A percentile compares a stretch with the other conserved stretches of the same genome.
Evolutionary conservation across 2,329 filamentous ascomycete species (phyloP).

Genomic region (Rutstroemia sp.): DNA sequence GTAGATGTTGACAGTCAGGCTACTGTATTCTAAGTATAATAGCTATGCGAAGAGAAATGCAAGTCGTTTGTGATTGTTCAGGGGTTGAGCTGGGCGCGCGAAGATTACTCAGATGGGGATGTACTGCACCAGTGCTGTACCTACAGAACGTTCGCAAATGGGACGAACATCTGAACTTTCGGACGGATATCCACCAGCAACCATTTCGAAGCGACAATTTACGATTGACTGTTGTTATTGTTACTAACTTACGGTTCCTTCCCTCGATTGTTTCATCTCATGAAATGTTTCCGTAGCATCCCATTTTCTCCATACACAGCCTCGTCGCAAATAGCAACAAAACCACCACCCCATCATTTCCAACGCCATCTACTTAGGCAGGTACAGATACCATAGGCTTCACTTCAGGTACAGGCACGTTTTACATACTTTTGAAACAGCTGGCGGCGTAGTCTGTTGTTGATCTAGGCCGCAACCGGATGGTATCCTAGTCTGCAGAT

Average conservation of each 20-base stretch:
- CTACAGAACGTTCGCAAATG: not conserved
- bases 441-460: not conserved
- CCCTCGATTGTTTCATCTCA: not conserved
- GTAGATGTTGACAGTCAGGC: no score
- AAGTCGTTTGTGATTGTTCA: not conserved
- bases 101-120: no score
- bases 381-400: not conserved
- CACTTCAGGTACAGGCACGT: conserved; percentile 6
- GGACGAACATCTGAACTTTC: not conserved
- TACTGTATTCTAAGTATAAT: not conserved
- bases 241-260: no score
- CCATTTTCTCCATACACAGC: not conserved
- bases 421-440: conserved; percentile 7
- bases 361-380: not conserved
- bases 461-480: not conserved
- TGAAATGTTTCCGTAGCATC: not conserved
- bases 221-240: not conserved
- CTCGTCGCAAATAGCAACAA: conserved; percentile 8
- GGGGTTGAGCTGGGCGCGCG: not conserved
- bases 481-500: not conserved
- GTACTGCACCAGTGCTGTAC: no score
- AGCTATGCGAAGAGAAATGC: not conserved
- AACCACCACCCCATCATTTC: not conserved
- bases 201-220: no score
- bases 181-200: no score